Conservation (phyloP, 2,329 filamentous ascomycete species). For the Monilinia vaccinii-corymbosi region DNA sequence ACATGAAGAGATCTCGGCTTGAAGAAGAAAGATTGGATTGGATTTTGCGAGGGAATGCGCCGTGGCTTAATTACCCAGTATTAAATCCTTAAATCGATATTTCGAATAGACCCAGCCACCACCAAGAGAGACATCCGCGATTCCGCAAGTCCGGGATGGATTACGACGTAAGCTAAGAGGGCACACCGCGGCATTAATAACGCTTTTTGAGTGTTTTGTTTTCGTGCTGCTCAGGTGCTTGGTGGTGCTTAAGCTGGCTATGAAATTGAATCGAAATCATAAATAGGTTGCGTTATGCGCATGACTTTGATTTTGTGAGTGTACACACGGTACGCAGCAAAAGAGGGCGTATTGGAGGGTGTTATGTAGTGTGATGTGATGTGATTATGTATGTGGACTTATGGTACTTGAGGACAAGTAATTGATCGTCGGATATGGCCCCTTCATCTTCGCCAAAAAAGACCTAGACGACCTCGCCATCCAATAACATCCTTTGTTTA, state of each 20-base stretch:
- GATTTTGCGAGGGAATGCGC: background rate
- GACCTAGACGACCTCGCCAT: background rate
- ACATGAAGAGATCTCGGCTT: background rate
- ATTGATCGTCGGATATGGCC: background rate
- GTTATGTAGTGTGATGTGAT: slow-evolving; percentile 1
- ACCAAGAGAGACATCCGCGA: background rate
- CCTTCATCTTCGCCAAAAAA: slow-evolving; percentile 4
- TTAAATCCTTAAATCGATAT: background rate
- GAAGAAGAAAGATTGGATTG: background rate
- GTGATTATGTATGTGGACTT: background rate
- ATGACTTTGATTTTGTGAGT: slow-evolving; percentile 1
- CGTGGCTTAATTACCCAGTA: too few relatives aligned
- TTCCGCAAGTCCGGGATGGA: background rate
- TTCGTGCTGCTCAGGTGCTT: background rate
- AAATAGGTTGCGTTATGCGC: background rate
- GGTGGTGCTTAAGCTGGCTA: too few relatives aligned
- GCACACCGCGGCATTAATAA: background rate
- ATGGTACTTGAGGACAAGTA: background rate
- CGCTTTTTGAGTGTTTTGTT: background rate
- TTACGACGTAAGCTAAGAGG: background rate
- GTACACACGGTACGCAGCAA: background rate
- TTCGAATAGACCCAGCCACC: background rate
- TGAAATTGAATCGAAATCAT: background rate
- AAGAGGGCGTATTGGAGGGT: background rate
- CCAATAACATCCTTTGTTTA: background rate